These are phyloP conservation scores for Mycena vulgaris DNA, from an alignment of 768 basidiomycete genomes.

Conservation along the genomic window DNA sequence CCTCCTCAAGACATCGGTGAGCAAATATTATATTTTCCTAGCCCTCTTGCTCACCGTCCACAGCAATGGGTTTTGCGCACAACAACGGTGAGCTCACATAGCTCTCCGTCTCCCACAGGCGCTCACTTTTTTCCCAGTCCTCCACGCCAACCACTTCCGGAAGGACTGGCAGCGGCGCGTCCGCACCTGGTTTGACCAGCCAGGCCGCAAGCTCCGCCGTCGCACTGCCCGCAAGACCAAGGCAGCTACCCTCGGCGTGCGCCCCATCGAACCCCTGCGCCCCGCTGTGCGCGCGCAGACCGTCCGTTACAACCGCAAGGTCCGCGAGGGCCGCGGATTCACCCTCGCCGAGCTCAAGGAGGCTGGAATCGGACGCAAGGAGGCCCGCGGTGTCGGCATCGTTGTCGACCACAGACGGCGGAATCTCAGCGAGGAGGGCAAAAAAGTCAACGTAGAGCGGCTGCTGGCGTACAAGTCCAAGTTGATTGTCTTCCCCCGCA, in stretches of 20 bases:
- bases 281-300: conserved; percentile 98
- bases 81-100: conserved; percentile 77
- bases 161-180: conserved; percentile 99
- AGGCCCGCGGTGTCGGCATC: conserved; percentile 93
- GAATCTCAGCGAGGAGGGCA: conserved; percentile 97
- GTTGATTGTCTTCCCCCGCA: conserved; percentile 97
- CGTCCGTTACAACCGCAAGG: conserved; percentile 97
- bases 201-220: conserved; percentile 96
- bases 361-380: conserved; percentile 94
- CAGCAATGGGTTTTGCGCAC: conserved; percentile 82
- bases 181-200: conserved; percentile 99
- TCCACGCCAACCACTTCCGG: conserved; percentile 95
- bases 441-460: conserved; percentile 94
- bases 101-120: background rate
- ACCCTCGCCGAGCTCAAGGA: conserved; percentile 95
- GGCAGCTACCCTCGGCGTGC: conserved; percentile 91
- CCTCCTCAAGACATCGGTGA: conserved; percentile 23
- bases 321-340: conserved; percentile 98
- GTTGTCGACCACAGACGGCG: conserved; percentile 98
- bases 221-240: conserved; percentile 93
- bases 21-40: background rate
- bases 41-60: conserved; percentile 51
- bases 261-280: conserved; percentile 92
- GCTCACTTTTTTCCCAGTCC: conserved; percentile 64
- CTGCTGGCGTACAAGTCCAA: conserved; percentile 94